A percentile compares a stretch with the other conserved stretches of the same genome.
Conservation (phyloP, 208 protist genomes). For the Crithidia bombi region DNA sequence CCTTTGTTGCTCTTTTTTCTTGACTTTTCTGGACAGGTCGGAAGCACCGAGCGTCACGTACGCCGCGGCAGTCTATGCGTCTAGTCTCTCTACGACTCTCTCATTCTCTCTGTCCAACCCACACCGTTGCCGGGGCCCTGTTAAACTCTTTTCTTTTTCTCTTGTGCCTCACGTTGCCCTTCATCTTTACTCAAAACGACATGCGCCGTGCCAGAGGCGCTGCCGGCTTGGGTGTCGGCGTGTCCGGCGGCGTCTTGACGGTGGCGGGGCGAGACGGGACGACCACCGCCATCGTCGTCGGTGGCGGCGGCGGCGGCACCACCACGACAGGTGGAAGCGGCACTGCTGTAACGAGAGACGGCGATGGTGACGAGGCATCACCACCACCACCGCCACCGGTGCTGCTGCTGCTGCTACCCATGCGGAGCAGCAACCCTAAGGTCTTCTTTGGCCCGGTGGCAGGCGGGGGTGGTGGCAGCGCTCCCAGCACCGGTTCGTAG, state of each 20-base stretch:
- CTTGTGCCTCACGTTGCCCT: neutral
- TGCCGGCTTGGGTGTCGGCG: slow-evolving; percentile 6
- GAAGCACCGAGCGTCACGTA: too few relatives aligned
- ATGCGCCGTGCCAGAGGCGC: slow-evolving; percentile 18
- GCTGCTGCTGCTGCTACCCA: slow-evolving; percentile 6
- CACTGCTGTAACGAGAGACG: too few relatives aligned
- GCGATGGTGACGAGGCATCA: neutral
- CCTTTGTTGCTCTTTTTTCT: too few relatives aligned
- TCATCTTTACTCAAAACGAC: slow-evolving; percentile 35
- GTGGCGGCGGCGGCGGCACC: slow-evolving; percentile 15
- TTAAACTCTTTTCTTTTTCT: neutral
- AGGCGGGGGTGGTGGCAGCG: slow-evolving; percentile 41
- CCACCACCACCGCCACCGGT: neutral
- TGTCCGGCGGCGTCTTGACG: slow-evolving; percentile 9
- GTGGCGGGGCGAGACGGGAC: neutral
- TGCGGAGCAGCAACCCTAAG: slow-evolving; percentile 13
- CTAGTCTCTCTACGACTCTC: too few relatives aligned
- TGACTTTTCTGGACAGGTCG: too few relatives aligned
- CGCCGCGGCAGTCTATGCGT: too few relatives aligned
- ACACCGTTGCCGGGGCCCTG: too few relatives aligned
- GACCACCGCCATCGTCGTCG: slow-evolving; percentile 10
- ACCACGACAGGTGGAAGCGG: neutral
- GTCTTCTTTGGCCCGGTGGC: slow-evolving; percentile 22
- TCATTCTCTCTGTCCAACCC: too few relatives aligned
- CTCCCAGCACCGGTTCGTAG: slow-evolving; percentile 45